phyloP scores from a whole-genome alignment of 2,329 filamentous ascomycete species.

The Xylariaceae sp. region DNA sequence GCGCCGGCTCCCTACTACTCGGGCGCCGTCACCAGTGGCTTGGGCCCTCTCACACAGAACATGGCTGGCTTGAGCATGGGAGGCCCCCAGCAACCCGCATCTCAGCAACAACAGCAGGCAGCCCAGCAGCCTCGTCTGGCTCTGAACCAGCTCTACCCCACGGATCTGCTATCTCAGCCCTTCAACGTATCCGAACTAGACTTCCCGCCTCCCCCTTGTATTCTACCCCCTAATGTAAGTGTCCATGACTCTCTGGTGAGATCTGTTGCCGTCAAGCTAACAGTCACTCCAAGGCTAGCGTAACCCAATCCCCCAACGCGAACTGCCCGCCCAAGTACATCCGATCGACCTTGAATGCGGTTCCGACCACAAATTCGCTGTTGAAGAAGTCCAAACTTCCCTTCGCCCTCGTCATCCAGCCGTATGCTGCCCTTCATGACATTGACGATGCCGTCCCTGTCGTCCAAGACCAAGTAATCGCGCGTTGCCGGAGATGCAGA shows the following conservation, averaged over 20 bases:
- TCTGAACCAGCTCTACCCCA: constrained; percentile 86
- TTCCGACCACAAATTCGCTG: constrained; percentile 85
- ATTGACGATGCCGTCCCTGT: constrained; percentile 86
- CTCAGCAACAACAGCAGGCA: constrained; percentile 49
- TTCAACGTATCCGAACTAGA: constrained; percentile 94
- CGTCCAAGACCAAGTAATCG: constrained; percentile 95
- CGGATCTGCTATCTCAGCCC: constrained; percentile 84
- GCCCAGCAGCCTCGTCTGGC: constrained; percentile 45
- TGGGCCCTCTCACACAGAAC: constrained; percentile 73
- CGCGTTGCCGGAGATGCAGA: constrained; percentile 87
- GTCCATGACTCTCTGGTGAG: background rate
- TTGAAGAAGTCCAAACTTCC: constrained; percentile 96
- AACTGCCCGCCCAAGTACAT: constrained; percentile 94
- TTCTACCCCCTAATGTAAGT: constrained; percentile 86
- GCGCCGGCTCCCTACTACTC: constrained; percentile 63
- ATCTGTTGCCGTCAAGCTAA: background rate
- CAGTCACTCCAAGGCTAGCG: constrained; percentile 59
- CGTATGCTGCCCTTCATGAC: constrained; percentile 89
- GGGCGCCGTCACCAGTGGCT: constrained; percentile 47
- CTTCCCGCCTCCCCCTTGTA: constrained; percentile 81
- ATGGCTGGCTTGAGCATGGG: constrained; percentile 83
- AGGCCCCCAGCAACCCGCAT: constrained; percentile 49
- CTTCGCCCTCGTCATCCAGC: constrained; percentile 92
- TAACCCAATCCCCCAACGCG: constrained; percentile 82
- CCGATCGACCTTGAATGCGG: constrained; percentile 88